These are phyloP conservation scores for Vigna unguiculata DNA, from an alignment of 306 rosid genomes.

Conservation along the genomic window DNA sequence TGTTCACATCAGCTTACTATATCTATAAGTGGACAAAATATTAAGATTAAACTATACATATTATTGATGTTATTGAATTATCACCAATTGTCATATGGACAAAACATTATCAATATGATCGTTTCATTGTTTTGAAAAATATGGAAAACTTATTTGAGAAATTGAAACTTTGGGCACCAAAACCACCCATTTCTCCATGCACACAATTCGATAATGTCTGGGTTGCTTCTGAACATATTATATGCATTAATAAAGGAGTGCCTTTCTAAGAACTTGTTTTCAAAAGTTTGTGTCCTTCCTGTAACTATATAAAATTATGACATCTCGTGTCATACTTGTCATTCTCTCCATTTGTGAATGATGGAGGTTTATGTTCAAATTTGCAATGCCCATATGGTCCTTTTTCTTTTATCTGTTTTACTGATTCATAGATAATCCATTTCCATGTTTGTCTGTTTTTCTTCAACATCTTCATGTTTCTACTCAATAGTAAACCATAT, in stretches of 20 bases:
- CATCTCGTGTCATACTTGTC: not conserved
- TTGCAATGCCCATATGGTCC: not conserved
- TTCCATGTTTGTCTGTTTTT: not conserved
- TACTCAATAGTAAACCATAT: not conserved
- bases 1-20: not conserved
- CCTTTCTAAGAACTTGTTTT: not conserved
- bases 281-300: no score
- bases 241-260: not conserved
- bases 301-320: no score
- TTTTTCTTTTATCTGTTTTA: not conserved
- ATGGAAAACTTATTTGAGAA: not conserved
- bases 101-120: not conserved
- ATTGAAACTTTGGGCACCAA: not conserved
- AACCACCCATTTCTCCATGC: conserved; percentile 14
- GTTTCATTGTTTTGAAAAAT: not conserved
- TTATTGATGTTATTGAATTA: not conserved
- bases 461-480: conserved; percentile 10
- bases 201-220: not conserved
- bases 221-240: not conserved
- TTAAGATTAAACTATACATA: not conserved
- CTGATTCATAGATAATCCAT: not conserved
- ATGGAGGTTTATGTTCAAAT: no score
- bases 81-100: not conserved
- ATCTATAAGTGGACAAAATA: not conserved
- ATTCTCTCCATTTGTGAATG: conserved; percentile 20